Conservation (phyloP, 176 grass and related monocot genomes). For the Alopecurus myosuroides region DNA sequence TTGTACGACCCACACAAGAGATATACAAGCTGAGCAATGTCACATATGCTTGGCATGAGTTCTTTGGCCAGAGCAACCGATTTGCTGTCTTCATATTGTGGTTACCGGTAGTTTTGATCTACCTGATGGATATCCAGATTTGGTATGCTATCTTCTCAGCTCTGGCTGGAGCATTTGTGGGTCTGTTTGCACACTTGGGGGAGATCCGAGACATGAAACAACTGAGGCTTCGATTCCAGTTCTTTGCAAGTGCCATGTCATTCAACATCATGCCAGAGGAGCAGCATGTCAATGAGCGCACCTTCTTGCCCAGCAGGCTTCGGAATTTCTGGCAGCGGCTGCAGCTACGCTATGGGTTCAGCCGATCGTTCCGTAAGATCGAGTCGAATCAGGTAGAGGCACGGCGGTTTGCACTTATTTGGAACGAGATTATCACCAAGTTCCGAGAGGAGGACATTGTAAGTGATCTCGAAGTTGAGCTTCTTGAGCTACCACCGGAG, state of each 20-base stretch:
- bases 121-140: slow-evolving; percentile 97
- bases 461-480: slow-evolving; percentile 69
- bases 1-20: slow-evolving; percentile 73
- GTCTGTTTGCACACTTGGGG: slow-evolving; percentile 78
- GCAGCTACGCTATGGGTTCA: slow-evolving; percentile 84
- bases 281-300: slow-evolving; percentile 54
- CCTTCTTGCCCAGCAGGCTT: slow-evolving; percentile 51
- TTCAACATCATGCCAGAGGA: slow-evolving; percentile 96
- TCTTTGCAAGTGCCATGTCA: slow-evolving; percentile 92
- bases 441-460: slow-evolving; percentile 96
- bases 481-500: slow-evolving; percentile 76
- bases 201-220: slow-evolving; percentile 90
- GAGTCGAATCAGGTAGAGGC: slow-evolving; percentile 81
- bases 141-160: slow-evolving; percentile 94
- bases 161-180: slow-evolving; percentile 70
- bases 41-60: slow-evolving; percentile 73
- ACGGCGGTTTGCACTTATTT: slow-evolving; percentile 71
- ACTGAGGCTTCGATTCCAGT: slow-evolving; percentile 83
- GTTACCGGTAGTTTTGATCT: slow-evolving; percentile 87
- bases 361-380: slow-evolving; percentile 79
- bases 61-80: slow-evolving; percentile 73
- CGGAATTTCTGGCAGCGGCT: slow-evolving; percentile 76
- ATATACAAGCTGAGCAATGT: slow-evolving; percentile 45
- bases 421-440: slow-evolving; percentile 88
- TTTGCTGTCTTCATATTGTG: slow-evolving; percentile 71